Evolutionary conservation across 148 eudicot genomes (phyloP).

Genomic region (Diospyros kaki): DNA sequence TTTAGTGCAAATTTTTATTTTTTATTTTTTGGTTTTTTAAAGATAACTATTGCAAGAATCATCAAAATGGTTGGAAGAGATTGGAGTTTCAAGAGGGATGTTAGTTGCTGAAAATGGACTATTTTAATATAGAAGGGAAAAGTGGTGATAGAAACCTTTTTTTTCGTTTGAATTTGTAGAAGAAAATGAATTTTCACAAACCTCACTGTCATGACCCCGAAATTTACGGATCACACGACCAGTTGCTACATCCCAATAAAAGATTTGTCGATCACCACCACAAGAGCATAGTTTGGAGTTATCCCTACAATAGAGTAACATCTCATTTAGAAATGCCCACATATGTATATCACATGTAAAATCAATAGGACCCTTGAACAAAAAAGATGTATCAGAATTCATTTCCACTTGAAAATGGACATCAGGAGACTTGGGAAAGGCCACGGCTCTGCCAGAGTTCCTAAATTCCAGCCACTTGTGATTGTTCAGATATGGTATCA

Average conservation of each 20-base stretch:
- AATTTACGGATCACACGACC: slow-evolving; percentile 89
- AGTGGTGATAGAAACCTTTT: neutral
- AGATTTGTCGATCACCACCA: slow-evolving; percentile 95
- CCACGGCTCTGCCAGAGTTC: neutral
- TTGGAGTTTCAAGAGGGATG: neutral
- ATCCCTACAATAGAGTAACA: slow-evolving; percentile 45
- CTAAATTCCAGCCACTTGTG: neutral
- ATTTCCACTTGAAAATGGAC: neutral
- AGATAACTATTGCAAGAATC: neutral
- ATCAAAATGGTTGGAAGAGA: neutral
- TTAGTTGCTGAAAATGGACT: neutral
- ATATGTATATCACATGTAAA: neutral
- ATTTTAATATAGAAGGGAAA: neutral
- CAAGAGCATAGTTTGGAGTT: slow-evolving; percentile 85
- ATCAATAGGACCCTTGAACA: neutral
- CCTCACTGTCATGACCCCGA: slow-evolving; percentile 99
- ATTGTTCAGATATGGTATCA: neutral
- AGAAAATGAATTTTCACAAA: slow-evolving; percentile 21
- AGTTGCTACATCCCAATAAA: slow-evolving; percentile 93
- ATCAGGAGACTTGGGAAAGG: neutral
- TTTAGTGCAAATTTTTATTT: no score
- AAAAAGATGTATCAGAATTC: neutral
- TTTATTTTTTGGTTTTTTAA: no score
- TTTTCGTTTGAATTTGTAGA: neutral
- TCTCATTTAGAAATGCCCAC: neutral